Evolutionary conservation across 2,329 filamentous ascomycete genomes (phyloP), one percentile per base, ranked within the genome.

Genomic region (Stagonosporopsis tanaceti): DNA sequence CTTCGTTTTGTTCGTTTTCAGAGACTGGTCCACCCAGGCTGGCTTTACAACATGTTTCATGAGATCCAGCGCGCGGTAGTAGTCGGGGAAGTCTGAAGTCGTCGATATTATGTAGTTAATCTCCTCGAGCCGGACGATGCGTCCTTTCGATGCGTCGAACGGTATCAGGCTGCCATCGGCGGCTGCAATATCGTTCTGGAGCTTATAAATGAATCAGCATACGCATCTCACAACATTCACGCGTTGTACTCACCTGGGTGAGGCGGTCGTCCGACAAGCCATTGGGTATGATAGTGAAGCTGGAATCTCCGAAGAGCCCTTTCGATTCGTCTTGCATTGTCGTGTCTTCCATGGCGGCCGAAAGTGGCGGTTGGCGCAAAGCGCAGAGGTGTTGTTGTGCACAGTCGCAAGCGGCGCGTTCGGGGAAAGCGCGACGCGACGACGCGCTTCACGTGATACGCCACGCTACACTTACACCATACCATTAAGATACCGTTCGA

Each of bases 31-130:
- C 44, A 97, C 85, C 94, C 95, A 99, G 54, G 85, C 81, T 3
- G 91, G 87, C 63, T 88, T 93, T 27, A 98, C 88, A 1, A 98
- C 90, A 11, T 92, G 90, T 47, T 95, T 89, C 83, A 96, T 89
- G 62, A 86, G 81, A 45, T 92, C 89, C 62, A 89, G 84, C 1
- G 92, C 88, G 60, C 86, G 84, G 59, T 86, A 82, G 74, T 95
- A 98, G 68, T 94, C 87, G n/a, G 91, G 88, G 67, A 99, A 99
- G 74, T 99, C 93, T 76, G 92, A 90, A 1, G 90, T 94, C 57
- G 88, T 87, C 54, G 93, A 85, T 62, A 92, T 81, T 59, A 92
- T 85, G 72, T 91, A 88, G 6, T 84, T 88, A 59, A 87, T 79
- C 50, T 82, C 63, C 34, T 76, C 63, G 28, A 82, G 69, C 17